phyloP scores from a whole-genome alignment of 495 filamentous ascomycete species.

The Xylaria acuta region DNA sequence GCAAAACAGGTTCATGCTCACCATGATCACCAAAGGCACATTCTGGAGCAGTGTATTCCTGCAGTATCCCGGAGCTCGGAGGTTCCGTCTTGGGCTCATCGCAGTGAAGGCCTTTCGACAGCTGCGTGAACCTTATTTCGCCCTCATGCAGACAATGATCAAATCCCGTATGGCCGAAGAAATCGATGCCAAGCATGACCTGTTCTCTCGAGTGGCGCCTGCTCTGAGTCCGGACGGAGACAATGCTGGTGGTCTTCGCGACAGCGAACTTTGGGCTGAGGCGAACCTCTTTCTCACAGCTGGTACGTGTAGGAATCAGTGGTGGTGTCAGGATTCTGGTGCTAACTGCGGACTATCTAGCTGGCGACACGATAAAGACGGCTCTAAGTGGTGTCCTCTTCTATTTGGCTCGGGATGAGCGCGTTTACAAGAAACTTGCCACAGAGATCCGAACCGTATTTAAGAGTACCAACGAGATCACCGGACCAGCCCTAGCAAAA shows the following conservation, averaged over 20 bases:
- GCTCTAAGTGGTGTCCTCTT: constrained; percentile 12
- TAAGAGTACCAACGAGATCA: constrained; percentile 43
- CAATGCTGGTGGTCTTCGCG: not conserved
- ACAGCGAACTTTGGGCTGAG: constrained; percentile 30
- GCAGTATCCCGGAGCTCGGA: not conserved
- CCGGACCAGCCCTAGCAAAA: constrained; percentile 49
- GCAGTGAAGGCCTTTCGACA: not conserved
- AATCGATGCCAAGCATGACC: constrained; percentile 27
- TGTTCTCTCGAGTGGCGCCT: constrained; percentile 46
- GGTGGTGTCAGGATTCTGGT: not conserved
- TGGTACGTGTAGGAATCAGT: not conserved
- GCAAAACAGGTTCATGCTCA: not conserved
- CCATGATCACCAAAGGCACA: not conserved
- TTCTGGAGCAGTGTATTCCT: not conserved
- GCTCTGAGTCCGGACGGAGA: constrained; percentile 36
- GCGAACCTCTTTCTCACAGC: constrained; percentile 28
- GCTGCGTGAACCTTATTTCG: not conserved
- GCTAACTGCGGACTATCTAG: not conserved
- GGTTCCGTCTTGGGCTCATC: not conserved
- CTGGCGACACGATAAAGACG: constrained; percentile 19
- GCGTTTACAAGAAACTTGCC: constrained; percentile 47
- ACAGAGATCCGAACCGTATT: constrained; percentile 49
- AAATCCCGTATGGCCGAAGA: constrained; percentile 25
- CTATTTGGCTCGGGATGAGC: constrained; percentile 40
- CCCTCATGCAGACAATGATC: constrained; percentile 15